Evolutionary conservation across 495 filamentous ascomycete genomes (phyloP), one percentile per base, ranked within the genome.

Genomic region (Zalerion maritima): DNA sequence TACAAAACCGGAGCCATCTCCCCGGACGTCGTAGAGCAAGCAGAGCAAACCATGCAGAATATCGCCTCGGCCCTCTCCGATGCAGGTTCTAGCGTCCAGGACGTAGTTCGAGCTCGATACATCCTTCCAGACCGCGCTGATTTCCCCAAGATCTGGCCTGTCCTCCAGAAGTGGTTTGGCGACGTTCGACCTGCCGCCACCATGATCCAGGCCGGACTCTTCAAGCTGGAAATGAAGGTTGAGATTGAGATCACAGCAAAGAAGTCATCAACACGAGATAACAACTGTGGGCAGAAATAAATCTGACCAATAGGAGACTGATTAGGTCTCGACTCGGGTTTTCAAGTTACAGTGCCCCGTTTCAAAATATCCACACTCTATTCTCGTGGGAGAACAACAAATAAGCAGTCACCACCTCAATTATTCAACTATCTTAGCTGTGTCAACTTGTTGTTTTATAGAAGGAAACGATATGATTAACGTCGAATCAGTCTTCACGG

Each of bases 161-260:
- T 52, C 1, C 43, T 57, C 23, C 39, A 36, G 32, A 47, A 42
- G 37, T 55, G 50, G 49, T 32, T 57, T 14, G 51, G 51, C 4
- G 24, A 45, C 6, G 47, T 46, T 6, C 31, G 55, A 18, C 55
- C 55, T 2, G 53, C 54, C n/a, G 53, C 53, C 10, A 59, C 51
- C 6, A 59, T 59, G 53, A 35, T 59, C 6, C 45, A 49, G 28
- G 45, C 55, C 5, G 47, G 43, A 12, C 28, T 59, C 32, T 50
- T 59, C 51, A 43, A 54, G 32, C 51, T 52, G 32, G 45, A 27
- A 28, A 59, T 59, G 55, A 46, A 42, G 46, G 48, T 59, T 29
- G 55, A 59, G 40, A 38, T 59, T 16, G 53, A 59, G 43, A 53
- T 55, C 24, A 57, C 53, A 22, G 55, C 55, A 2, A 35, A 32